phyloP scores from a whole-genome alignment of 2,329 filamentous ascomycete genomes.

The Thelonectria blattea region DNA sequence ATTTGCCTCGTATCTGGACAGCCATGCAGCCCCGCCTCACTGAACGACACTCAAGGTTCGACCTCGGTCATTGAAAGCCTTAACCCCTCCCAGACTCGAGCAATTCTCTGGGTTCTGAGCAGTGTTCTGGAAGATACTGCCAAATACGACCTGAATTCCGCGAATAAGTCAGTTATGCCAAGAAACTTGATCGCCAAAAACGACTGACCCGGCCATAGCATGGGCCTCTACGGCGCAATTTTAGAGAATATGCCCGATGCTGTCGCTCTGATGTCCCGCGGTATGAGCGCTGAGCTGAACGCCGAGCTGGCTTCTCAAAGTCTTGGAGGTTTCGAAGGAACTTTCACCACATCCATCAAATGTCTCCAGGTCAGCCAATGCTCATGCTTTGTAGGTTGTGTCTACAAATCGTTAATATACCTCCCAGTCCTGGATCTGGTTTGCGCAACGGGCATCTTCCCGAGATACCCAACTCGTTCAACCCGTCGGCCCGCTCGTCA shows the following conservation, averaged over 20 bases:
- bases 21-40: constrained; percentile 27
- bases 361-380: constrained; percentile 63
- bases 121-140: constrained; percentile 45
- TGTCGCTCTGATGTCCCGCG: constrained; percentile 47
- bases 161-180: constrained; percentile 55
- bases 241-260: constrained; percentile 50
- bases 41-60: constrained; percentile 46
- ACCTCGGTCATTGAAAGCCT: constrained; percentile 56
- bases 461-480: constrained; percentile 63
- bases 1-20: constrained; percentile 56
- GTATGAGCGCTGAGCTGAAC: constrained; percentile 38
- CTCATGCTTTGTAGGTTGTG: constrained; percentile 22
- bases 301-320: no score
- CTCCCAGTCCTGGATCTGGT: constrained; percentile 73
- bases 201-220: constrained; percentile 33
- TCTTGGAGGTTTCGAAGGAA: no score
- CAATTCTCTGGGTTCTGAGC: constrained; percentile 67
- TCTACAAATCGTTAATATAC: constrained; percentile 9
- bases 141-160: constrained; percentile 68
- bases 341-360: constrained; percentile 50
- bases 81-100: constrained; percentile 55
- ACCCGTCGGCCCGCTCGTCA: constrained; percentile 65
- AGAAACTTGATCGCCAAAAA: constrained; percentile 13
- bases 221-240: constrained; percentile 48
- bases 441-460: constrained; percentile 69